Evolutionary conservation across 768 basidiomycete species (phyloP), one percentile per base, ranked within the genome.

Genomic region (Psilocybe sp.): DNA sequence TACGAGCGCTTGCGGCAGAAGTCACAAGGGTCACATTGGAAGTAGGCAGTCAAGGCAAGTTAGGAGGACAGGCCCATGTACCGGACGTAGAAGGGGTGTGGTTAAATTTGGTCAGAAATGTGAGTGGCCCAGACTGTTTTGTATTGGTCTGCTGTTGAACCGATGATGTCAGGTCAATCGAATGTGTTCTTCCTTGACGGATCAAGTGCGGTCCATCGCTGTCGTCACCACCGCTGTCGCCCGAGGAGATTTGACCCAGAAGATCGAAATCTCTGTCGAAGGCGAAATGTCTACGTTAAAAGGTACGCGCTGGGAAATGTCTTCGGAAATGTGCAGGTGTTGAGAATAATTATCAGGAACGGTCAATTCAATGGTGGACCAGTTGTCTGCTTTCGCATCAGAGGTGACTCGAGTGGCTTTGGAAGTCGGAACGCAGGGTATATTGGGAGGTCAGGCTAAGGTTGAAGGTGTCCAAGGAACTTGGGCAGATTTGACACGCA

Each of bases 331-430:
- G 63, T 39, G 23, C 1, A 11, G 28, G 19, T 33, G 15, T 40
- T 34, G 39, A 19, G 7, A 40, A 20, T 10, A n/a, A 32, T 16
- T 1, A 32, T 14, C 19, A 75, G 73, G 79, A 16, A 92, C 89
- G 10, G 89, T 92, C 55, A 95, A 95, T 61, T 87, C 85, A n/a
- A 97, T 97, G 93, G 91, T 95, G 64, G 91, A 92, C 64, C 88
- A 89, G 49, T 67, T 95, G 55, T 84, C 87, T 57, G 89, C 87
- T 4, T 95, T 95, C 62, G 89, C 92, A 12, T 82, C 80, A 2
- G 92, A 94, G 55, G 82, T 89, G 23, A 89, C 85, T 5, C 77
- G 89, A 54, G 87, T 96, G 42, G 91, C 92, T 1, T 68, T 90
- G 63, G 92, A 94, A 59, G 92, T 94, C 60, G 92, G 92, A 18